These are phyloP conservation scores for Colletotrichum caudatum DNA, from an alignment of 2,329 filamentous ascomycete species.

Conservation along the genomic window DNA sequence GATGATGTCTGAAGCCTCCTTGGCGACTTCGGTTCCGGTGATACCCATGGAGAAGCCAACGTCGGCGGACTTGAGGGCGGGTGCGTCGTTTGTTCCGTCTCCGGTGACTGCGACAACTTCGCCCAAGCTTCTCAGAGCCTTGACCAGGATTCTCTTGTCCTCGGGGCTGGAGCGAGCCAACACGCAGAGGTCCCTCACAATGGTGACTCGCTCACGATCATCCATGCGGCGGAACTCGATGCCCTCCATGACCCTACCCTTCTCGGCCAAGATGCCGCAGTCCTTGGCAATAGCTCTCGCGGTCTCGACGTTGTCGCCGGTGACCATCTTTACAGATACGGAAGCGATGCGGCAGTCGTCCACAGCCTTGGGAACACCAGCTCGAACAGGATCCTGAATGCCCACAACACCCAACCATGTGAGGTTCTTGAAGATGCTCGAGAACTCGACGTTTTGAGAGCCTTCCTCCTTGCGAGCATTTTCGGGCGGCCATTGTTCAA, in stretches of 20 bases:
- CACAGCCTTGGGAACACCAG: constrained; percentile 42
- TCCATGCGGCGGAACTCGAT: constrained; percentile 68
- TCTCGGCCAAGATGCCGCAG: constrained; percentile 69
- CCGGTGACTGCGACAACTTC: constrained; percentile 76
- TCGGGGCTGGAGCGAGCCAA: constrained; percentile 77
- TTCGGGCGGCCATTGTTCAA: constrained; percentile 75
- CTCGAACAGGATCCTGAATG: constrained; percentile 42
- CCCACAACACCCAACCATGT: constrained; percentile 57
- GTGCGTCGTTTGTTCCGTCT: constrained; percentile 75
- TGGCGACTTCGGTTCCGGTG: constrained; percentile 73
- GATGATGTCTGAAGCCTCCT: constrained; percentile 72
- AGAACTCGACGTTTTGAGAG: constrained; percentile 69
- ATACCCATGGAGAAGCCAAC: constrained; percentile 79
- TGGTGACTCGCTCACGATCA: constrained; percentile 60
- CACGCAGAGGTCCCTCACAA: constrained; percentile 66
- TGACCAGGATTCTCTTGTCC: constrained; percentile 75
- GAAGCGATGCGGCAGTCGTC: constrained; percentile 36
- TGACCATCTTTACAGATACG: constrained; percentile 60
- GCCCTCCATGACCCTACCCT: constrained; percentile 70
- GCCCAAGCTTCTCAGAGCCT: constrained; percentile 72
- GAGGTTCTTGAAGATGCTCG: constrained; percentile 46
- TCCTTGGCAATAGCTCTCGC: constrained; percentile 60
- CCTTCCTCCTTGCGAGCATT: constrained; percentile 68
- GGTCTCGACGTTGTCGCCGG: constrained; percentile 63
- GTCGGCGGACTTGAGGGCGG: constrained; percentile 74